Evolutionary conservation across 2,329 filamentous ascomycete genomes (phyloP).

Genomic region (Neofusicoccum sp.): DNA sequence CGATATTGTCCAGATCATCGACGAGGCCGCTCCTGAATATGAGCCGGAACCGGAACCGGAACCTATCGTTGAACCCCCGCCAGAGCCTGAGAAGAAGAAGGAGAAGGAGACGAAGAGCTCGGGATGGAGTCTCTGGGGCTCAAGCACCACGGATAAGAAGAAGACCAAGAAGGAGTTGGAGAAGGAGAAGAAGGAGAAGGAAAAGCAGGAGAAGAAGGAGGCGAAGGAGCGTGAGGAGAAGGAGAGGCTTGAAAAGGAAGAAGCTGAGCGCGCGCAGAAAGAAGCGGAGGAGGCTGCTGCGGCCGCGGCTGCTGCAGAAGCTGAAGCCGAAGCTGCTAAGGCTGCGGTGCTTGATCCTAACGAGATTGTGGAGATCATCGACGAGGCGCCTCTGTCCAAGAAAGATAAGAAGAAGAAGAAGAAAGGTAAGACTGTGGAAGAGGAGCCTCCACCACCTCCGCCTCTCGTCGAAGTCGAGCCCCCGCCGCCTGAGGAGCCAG

Average conservation of each 20-base stretch:
- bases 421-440: conserved; percentile 42
- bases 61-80: conserved; percentile 1
- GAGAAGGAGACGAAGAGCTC: conserved; percentile 9
- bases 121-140: conserved; percentile 25
- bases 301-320: background rate
- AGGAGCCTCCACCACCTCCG: conserved; percentile 24
- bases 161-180: conserved; percentile 25
- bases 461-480: conserved; percentile 17
- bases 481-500: conserved; percentile 20
- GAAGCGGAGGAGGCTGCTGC: conserved; percentile 16
- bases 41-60: conserved; percentile 23
- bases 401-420: conserved; percentile 50
- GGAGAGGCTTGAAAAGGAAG: conserved; percentile 27
- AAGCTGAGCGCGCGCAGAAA: background rate
- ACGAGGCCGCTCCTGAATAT: background rate
- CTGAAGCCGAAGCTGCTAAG: conserved; percentile 21
- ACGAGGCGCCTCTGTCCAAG: conserved; percentile 21
- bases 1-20: conserved; percentile 15
- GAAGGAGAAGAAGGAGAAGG: conserved; percentile 23
- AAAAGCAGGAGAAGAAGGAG: conserved; percentile 25
- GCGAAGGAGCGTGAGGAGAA: conserved; percentile 26
- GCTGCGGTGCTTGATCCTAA: conserved; percentile 21
- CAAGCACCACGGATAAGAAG: conserved; percentile 8
- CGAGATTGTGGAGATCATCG: conserved; percentile 14
- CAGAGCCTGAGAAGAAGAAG: conserved; percentile 10